Evolutionary conservation across 2,329 filamentous ascomycete species (phyloP), one percentile per base, ranked within the genome.

Genomic region (Tolypocladium guangdongense): DNA sequence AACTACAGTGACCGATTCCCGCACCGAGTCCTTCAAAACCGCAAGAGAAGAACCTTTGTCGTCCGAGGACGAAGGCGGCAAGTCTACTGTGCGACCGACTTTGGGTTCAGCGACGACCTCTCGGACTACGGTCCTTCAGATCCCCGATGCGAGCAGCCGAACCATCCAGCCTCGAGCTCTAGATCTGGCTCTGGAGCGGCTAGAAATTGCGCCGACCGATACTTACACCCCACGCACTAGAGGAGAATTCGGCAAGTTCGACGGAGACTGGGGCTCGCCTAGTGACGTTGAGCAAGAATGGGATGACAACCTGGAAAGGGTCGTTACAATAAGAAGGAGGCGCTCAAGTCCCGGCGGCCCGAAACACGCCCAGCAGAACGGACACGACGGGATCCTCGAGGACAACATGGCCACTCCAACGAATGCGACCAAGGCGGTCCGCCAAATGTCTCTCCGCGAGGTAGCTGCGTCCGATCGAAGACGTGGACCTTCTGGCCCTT

Each of bases 21-120:
- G 78, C 39, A 77, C 83, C 24, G 83, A 85, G 52, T 90, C 87
- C 1, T 90, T 89, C 63, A 83, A 73, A 59, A 90, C 87, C 2
- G 87, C 87, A 5, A 76, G 74, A 39, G 87, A 90, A 67, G 78
- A 80, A 46, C 77, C 79, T 1, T 76, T 76, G 20, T 81, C 80
- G 1, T 86, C 84, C 22, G 81, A 82, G 33, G 83, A 86, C 52
- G 77, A 79, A 55, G 73, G 76, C 54, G 67, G 65, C 41, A 71
- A 62, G 53, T 69, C 71, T 16, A 74, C 74, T 4, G 58, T 74
- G 27, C 69, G 72, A 30, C 70, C 68, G n/a, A 54, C 58, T 10
- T n/a, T 66, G n/a, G 57, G 64, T 12, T 78, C 72, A 12, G 59
- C 69, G 4, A 70, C 68, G 54, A 69, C 72, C 1, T 77, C 76